These are phyloP conservation scores for Aspergillus affinis DNA, from an alignment of 495 filamentous ascomycete genomes.

Conservation along the genomic window DNA sequence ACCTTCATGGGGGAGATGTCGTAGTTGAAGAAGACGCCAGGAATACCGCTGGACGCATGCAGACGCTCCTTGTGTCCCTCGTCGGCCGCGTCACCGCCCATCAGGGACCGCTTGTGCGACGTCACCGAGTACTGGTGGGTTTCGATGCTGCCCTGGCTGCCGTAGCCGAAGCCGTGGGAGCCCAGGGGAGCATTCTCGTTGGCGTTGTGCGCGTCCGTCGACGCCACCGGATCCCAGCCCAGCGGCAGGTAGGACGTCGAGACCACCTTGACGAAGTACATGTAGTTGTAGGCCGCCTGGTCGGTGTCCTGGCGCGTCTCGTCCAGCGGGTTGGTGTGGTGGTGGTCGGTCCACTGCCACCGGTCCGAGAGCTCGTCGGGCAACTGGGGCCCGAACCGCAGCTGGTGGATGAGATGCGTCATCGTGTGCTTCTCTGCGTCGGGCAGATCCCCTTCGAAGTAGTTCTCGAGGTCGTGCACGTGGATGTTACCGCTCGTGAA, in stretches of 20 bases:
- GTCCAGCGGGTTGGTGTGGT: slow-evolving; percentile 93
- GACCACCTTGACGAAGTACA: slow-evolving; percentile 99
- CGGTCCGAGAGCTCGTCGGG: slow-evolving; percentile 65
- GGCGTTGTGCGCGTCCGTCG: slow-evolving; percentile 44
- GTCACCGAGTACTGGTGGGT: slow-evolving; percentile 98
- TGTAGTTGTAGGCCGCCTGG: slow-evolving; percentile 87
- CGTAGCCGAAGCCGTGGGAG: slow-evolving; percentile 54
- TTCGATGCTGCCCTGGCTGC: slow-evolving; percentile 77
- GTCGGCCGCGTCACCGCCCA: slow-evolving; percentile 74
- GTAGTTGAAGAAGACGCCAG: slow-evolving; percentile 97
- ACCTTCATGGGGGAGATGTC: slow-evolving; percentile 99
- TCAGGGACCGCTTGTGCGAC: slow-evolving; percentile 83
- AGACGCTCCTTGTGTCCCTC: slow-evolving; percentile 88
- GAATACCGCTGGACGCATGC: slow-evolving; percentile 87
- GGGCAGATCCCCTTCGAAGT: slow-evolving; percentile 58
- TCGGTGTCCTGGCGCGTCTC: slow-evolving; percentile 70
- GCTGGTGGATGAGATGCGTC: slow-evolving; percentile 82
- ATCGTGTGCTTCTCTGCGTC: slow-evolving; percentile 75
- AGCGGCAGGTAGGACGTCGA: slow-evolving; percentile 91
- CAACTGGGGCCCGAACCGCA: slow-evolving; percentile 92
- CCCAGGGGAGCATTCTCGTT: slow-evolving; percentile 61
- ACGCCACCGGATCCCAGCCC: slow-evolving; percentile 64
- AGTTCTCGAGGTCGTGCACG: slow-evolving; percentile 94
- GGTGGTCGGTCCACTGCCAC: slow-evolving; percentile 85
- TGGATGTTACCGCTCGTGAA: slow-evolving; percentile 96